These are phyloP conservation scores for Pilasporangium apinafurcum DNA, from an alignment of 352 stramenopile genomes.

Conservation along the genomic window DNA sequence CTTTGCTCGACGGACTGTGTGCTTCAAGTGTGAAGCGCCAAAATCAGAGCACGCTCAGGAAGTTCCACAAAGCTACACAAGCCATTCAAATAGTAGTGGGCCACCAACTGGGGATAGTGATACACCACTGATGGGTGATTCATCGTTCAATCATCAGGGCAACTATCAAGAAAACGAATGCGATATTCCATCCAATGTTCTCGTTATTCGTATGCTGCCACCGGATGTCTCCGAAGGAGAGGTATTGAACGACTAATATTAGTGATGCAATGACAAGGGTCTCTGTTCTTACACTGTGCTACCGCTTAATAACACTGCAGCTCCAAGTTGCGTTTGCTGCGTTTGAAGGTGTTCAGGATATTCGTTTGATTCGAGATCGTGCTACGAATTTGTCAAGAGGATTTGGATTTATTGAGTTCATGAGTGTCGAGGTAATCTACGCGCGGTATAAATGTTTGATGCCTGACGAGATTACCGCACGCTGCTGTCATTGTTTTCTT, in stretches of 20 bases:
- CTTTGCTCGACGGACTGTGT: slow-evolving; percentile 51
- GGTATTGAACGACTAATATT: slow-evolving; percentile 15
- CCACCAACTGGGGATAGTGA: neutral
- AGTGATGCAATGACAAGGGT: neutral
- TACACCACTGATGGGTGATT: neutral
- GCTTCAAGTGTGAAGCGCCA: slow-evolving; percentile 63
- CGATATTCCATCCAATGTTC: slow-evolving; percentile 42
- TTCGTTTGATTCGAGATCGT: slow-evolving; percentile 71
- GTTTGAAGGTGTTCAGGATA: slow-evolving; percentile 57
- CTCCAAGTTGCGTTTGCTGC: slow-evolving; percentile 69
- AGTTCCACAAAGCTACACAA: slow-evolving; percentile 9
- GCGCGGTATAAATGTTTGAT: too few relatives aligned
- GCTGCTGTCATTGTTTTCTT: neutral
- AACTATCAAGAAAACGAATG: slow-evolving; percentile 4
- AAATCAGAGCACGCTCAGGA: slow-evolving; percentile 29
- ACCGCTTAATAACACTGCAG: slow-evolving; percentile 18
- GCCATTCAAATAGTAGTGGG: neutral
- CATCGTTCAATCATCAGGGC: neutral
- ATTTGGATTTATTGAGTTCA: slow-evolving; percentile 81
- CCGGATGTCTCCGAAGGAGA: slow-evolving; percentile 68
- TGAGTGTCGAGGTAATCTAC: slow-evolving; percentile 59
- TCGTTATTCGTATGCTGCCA: slow-evolving; percentile 69
- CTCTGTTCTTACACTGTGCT: neutral
- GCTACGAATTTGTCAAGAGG: slow-evolving; percentile 53
- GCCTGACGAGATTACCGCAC: too few relatives aligned